A percentile compares a stretch with the other conserved stretches of the same genome.
These are phyloP conservation scores for Picochlorum sp. DNA, from an alignment of 139 green algal genomes.

Conservation along the genomic window DNA sequence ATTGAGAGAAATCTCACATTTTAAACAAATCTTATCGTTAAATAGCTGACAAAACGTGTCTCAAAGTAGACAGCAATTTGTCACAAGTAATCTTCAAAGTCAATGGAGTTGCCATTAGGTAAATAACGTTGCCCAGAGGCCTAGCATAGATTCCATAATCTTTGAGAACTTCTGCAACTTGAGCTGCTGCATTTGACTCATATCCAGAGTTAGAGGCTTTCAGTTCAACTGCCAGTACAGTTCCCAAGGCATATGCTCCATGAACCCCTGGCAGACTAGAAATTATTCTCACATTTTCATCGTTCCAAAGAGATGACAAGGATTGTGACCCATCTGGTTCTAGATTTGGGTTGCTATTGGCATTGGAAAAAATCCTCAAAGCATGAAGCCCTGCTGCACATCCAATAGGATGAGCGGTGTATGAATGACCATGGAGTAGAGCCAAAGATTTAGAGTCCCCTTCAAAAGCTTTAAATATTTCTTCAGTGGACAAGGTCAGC, in stretches of 20 bases:
- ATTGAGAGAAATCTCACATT: too few relatives aligned
- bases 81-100: constrained; percentile 30
- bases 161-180: constrained; percentile 33
- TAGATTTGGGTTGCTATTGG: constrained; percentile 64
- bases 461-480: constrained; percentile 76
- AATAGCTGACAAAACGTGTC: constrained; percentile 14
- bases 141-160: constrained; percentile 56
- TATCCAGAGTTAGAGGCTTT: constrained; percentile 28
- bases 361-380: constrained; percentile 47
- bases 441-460: constrained; percentile 54
- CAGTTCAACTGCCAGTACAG: constrained; percentile 79
- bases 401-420: constrained; percentile 84
- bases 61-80: constrained; percentile 39
- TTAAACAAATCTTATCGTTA: constrained; percentile 12
- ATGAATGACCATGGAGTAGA: constrained; percentile 96
- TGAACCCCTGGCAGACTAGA: constrained; percentile 44
- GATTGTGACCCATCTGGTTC: constrained; percentile 6
- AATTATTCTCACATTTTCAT: constrained; percentile 28
- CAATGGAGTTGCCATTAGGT: constrained; percentile 81
- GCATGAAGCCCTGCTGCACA: constrained; percentile 64
- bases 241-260: constrained; percentile 57
- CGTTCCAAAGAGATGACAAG: constrained; percentile 63
- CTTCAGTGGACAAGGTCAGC: constrained; percentile 64
- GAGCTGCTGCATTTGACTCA: constrained; percentile 24
- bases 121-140: constrained; percentile 83